These are phyloP conservation scores for Omphalotus olearius DNA, from an alignment of 1,284 basidiomycete genomes.

Conservation along the genomic window DNA sequence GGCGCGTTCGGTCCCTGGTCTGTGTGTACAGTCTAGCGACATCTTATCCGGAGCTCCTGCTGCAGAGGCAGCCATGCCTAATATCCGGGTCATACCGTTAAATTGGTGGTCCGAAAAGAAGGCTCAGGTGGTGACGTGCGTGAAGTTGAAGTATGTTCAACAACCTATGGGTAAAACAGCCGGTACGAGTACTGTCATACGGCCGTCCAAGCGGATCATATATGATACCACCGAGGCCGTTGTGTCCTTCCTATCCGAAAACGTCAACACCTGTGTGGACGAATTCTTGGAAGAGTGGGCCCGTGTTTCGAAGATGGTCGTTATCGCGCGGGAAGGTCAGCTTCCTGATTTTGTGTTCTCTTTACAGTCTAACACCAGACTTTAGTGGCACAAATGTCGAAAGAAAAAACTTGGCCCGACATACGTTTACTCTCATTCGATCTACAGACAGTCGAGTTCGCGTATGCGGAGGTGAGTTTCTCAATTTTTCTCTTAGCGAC, in stretches of 20 bases:
- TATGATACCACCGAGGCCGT: slow-evolving; percentile 84
- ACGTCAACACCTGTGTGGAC: slow-evolving; percentile 83
- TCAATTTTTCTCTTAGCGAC: background rate
- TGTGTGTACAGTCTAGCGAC: slow-evolving; percentile 79
- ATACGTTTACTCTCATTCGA: slow-evolving; percentile 82
- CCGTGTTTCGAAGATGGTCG: slow-evolving; percentile 85
- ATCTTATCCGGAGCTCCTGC: slow-evolving; percentile 79
- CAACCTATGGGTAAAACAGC: slow-evolving; percentile 74
- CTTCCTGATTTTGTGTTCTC: slow-evolving; percentile 5
- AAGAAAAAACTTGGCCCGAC: slow-evolving; percentile 64
- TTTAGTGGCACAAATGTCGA: slow-evolving; percentile 77
- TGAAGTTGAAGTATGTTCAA: slow-evolving; percentile 84
- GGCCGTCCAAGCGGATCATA: slow-evolving; percentile 78
- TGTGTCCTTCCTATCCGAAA: slow-evolving; percentile 81
- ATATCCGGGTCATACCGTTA: slow-evolving; percentile 82
- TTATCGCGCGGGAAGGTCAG: slow-evolving; percentile 83
- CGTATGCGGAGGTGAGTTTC: slow-evolving; percentile 55
- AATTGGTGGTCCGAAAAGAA: slow-evolving; percentile 87
- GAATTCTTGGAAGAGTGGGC: slow-evolving; percentile 91
- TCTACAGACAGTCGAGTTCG: slow-evolving; percentile 84
- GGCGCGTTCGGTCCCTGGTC: slow-evolving; percentile 69
- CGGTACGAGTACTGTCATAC: slow-evolving; percentile 58
- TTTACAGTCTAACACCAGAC: slow-evolving; percentile 8
- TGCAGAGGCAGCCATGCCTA: slow-evolving; percentile 86
- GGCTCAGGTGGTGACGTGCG: slow-evolving; percentile 77